Conservation (phyloP, 768 basidiomycete species). For the Trametes coccinea region DNA sequence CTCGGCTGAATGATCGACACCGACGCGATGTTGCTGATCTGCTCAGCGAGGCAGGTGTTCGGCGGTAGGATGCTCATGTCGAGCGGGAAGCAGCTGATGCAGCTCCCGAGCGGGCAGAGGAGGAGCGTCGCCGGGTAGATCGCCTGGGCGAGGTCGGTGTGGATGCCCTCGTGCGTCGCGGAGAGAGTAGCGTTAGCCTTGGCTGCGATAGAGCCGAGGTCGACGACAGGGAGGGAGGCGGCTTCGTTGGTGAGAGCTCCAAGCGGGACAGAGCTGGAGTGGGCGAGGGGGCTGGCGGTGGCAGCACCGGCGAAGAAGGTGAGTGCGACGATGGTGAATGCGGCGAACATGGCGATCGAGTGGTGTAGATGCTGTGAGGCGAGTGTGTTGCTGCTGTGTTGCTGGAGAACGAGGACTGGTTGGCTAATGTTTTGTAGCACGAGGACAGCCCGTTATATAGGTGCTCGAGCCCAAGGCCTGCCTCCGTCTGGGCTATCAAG, state of each 20-base stretch:
- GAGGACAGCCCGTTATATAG: too few species aligned
- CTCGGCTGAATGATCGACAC: slow-evolving; percentile 3
- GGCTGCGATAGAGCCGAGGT: neutral
- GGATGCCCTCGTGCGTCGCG: neutral
- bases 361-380: too few species aligned
- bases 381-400: too few species aligned
- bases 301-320: neutral
- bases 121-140: slow-evolving; percentile 1
- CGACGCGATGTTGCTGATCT: neutral
- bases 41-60: neutral
- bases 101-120: neutral
- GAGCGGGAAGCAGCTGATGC: slow-evolving; percentile 1
- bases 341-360: neutral
- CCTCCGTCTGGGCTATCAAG: too few species aligned
- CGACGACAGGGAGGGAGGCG: neutral
- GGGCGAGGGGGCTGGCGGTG: neutral
- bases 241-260: neutral
- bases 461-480: too few species aligned
- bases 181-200: neutral
- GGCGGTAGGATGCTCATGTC: neutral
- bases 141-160: neutral
- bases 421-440: too few species aligned
- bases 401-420: too few species aligned
- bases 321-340: neutral
- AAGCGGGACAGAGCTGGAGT: neutral